A percentile compares a stretch with the other conserved stretches of the same genome.
Conservation (phyloP, 306 rosid genomes). For the Malus sieversii region DNA sequence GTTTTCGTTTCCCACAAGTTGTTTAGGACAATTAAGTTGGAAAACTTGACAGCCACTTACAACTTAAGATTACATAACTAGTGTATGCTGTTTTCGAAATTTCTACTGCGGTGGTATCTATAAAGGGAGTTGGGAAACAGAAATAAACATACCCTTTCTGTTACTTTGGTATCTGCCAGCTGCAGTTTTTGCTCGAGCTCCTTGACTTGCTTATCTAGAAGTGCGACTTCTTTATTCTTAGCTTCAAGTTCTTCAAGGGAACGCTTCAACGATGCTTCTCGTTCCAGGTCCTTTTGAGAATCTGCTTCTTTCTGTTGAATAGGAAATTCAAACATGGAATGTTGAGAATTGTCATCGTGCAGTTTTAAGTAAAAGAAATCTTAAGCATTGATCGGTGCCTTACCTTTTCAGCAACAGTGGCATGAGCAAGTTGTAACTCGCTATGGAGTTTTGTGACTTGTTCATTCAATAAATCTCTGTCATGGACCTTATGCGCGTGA, state of each 20-base stretch:
- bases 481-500: conserved; percentile 36
- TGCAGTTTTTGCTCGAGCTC: conserved; percentile 70
- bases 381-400: background rate
- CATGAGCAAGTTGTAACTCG: conserved; percentile 55
- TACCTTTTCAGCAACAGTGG: conserved; percentile 53
- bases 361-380: background rate
- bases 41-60: background rate
- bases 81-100: background rate
- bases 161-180: conserved; percentile 34
- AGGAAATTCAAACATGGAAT: conserved; percentile 9
- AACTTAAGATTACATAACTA: background rate
- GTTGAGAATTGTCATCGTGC: background rate
- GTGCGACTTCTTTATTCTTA: conserved; percentile 48
- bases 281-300: conserved; percentile 47
- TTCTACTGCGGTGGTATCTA: background rate
- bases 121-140: background rate
- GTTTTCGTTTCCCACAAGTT: background rate
- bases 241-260: conserved; percentile 66
- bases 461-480: conserved; percentile 46
- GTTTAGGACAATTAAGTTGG: background rate
- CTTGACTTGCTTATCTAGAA: conserved; percentile 55
- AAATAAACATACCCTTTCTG: conserved; percentile 43
- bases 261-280: conserved; percentile 46
- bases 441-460: conserved; percentile 55
- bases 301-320: conserved; percentile 54